These are phyloP conservation scores for Daedaleopsis nitida DNA, from an alignment of 768 basidiomycete genomes.

Conservation along the genomic window DNA sequence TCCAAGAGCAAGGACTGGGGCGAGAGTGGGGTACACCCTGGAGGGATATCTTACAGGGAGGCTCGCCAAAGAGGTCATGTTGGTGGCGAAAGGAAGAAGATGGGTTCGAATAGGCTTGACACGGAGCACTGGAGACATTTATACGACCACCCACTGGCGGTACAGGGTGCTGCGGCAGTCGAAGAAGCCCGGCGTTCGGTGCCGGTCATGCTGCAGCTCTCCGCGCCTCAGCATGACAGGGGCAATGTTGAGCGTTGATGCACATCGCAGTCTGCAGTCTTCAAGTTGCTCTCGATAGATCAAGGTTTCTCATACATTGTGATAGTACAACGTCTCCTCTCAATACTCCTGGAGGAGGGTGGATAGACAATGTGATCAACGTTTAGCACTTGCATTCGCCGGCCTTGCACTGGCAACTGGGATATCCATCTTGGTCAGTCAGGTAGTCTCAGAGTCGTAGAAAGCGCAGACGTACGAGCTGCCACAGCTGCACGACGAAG, in stretches of 20 bases:
- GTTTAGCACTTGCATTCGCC: conserved; percentile 25
- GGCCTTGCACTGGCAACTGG: conserved; percentile 21
- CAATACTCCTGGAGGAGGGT: neutral
- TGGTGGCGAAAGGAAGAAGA: neutral
- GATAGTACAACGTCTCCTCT: neutral
- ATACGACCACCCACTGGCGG: neutral
- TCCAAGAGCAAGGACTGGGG: conserved; percentile 21
- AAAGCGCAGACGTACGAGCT: neutral
- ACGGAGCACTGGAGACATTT: neutral
- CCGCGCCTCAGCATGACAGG: too few relatives aligned
- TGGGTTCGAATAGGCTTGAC: neutral
- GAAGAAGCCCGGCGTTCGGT: too few relatives aligned
- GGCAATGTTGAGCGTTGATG: too few relatives aligned
- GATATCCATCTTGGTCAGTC: conserved; percentile 15
- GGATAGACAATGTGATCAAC: neutral
- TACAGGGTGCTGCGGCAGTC: neutral
- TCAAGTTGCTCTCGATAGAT: neutral
- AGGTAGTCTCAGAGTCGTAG: neutral
- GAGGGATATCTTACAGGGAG: conserved; percentile 13
- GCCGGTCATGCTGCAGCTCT: too few relatives aligned
- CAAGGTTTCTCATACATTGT: neutral
- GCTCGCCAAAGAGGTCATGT: conserved; percentile 4
- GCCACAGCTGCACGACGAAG: conserved; percentile 17
- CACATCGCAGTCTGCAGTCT: too few relatives aligned
- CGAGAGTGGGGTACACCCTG: conserved; percentile 10